Percentiles rank a stretch among this genome's conserved stretches.
phyloP scores from a whole-genome alignment of 2,329 filamentous ascomycete species.

The Beauveria pseudobassiana region DNA sequence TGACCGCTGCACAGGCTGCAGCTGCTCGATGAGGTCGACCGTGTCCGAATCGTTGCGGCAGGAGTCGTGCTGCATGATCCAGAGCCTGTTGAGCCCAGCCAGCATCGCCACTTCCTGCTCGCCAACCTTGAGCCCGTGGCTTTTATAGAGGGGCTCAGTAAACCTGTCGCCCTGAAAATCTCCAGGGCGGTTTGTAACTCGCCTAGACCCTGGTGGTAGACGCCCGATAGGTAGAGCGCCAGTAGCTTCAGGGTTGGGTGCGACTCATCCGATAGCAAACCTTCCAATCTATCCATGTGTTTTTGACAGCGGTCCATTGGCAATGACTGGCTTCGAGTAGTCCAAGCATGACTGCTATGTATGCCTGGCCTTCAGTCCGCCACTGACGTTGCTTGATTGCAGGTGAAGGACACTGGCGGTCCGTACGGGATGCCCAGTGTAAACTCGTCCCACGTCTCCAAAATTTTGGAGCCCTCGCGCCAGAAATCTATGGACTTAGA shows the following conservation, averaged over 20 bases:
- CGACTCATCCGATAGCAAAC: slow-evolving; percentile 31
- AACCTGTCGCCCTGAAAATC: slow-evolving; percentile 55
- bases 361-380: slow-evolving; percentile 58
- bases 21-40: slow-evolving; percentile 51
- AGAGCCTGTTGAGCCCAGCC: slow-evolving; percentile 59
- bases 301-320: slow-evolving; percentile 60
- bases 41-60: slow-evolving; percentile 52
- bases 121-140: slow-evolving; percentile 38
- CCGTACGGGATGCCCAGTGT: slow-evolving; percentile 30
- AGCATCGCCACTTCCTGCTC: slow-evolving; percentile 60
- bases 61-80: slow-evolving; percentile 60
- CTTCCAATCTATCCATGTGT: slow-evolving; percentile 46
- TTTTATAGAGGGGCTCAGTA: slow-evolving; percentile 28
- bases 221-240: slow-evolving; percentile 64
- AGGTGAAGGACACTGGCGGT: slow-evolving; percentile 45
- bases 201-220: slow-evolving; percentile 70
- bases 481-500: slow-evolving; percentile 31
- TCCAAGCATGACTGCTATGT: slow-evolving; percentile 63
- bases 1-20: slow-evolving; percentile 64
- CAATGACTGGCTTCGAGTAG: slow-evolving; percentile 63
- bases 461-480: slow-evolving; percentile 34
- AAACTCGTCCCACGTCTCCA: slow-evolving; percentile 38
- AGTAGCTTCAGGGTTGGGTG: slow-evolving; percentile 40
- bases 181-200: slow-evolving; percentile 60
- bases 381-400: slow-evolving; percentile 54